Conservation (phyloP, 2,329 filamentous ascomycete species). For the Aspergillus sp. region DNA sequence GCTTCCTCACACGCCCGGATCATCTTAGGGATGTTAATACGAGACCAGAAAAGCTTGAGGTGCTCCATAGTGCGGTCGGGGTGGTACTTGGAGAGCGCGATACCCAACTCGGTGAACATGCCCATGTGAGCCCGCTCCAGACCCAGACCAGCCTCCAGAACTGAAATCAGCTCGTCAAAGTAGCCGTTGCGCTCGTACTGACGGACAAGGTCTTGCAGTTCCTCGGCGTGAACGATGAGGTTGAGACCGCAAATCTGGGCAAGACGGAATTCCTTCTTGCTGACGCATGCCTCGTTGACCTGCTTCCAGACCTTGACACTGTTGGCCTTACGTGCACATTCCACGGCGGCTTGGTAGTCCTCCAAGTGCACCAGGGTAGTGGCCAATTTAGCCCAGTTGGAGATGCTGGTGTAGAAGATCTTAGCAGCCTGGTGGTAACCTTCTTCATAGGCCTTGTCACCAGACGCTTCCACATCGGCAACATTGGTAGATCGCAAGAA, state of each 20-base stretch:
- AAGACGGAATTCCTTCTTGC: slow-evolving; percentile 97
- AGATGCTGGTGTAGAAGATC: slow-evolving; percentile 98
- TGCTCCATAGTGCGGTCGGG: slow-evolving; percentile 98
- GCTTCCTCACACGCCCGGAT: slow-evolving; percentile 90
- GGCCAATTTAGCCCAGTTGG: slow-evolving; percentile 98
- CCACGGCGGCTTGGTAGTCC: slow-evolving; percentile 95
- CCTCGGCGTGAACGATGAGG: slow-evolving; percentile 94
- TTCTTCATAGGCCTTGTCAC: slow-evolving; percentile 96
- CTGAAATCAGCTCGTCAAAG: slow-evolving; percentile 93
- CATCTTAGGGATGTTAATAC: slow-evolving; percentile 97
- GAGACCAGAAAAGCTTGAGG: slow-evolving; percentile 95
- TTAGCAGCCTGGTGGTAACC: slow-evolving; percentile 93
- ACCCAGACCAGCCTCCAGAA: slow-evolving; percentile 91
- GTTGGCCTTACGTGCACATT: slow-evolving; percentile 97
- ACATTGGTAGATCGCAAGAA: slow-evolving; percentile 92
- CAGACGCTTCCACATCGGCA: slow-evolving; percentile 90
- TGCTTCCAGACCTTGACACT: slow-evolving; percentile 99
- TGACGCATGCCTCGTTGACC: slow-evolving; percentile 91
- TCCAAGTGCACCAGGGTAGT: slow-evolving; percentile 95
- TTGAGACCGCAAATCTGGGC: slow-evolving; percentile 99
- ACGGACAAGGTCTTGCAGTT: slow-evolving; percentile 85
- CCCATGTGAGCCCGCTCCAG: slow-evolving; percentile 92
- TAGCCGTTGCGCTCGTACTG: slow-evolving; percentile 97
- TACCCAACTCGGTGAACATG: slow-evolving; percentile 90
- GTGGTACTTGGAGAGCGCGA: slow-evolving; percentile 90